These are phyloP conservation scores for Geotrichum armillariae DNA, from an alignment of 1,139 yeast species.

Conservation along the genomic window DNA sequence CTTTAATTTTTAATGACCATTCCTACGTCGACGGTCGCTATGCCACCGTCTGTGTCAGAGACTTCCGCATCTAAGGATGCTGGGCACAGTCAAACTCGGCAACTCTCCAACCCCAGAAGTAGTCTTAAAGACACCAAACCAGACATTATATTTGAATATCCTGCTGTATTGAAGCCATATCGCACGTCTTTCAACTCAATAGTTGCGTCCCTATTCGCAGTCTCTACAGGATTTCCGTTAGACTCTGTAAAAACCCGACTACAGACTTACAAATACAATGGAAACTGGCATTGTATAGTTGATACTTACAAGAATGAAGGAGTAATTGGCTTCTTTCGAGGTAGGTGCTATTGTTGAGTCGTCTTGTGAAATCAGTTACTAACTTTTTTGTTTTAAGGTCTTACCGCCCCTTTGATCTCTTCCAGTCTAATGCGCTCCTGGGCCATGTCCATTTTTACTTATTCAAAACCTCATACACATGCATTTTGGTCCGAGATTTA, in stretches of 20 bases:
- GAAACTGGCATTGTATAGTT: conserved; percentile 58
- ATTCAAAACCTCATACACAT: conserved; percentile 49
- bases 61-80: neutral
- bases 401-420: conserved; percentile 33
- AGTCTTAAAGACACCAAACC: neutral
- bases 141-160: conserved; percentile 34
- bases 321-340: conserved; percentile 69
- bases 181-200: conserved; percentile 61
- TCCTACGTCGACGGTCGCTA: neutral
- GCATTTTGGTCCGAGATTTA: conserved; percentile 29
- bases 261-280: conserved; percentile 71
- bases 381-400: conserved; percentile 16
- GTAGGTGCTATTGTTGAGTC: conserved; percentile 42
- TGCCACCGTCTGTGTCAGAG: neutral
- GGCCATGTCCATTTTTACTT: conserved; percentile 66
- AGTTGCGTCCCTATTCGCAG: conserved; percentile 61
- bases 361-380: neutral
- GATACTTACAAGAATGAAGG: conserved; percentile 66
- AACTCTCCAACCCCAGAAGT: neutral
- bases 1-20: neutral
- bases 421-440: conserved; percentile 32
- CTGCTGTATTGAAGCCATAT: conserved; percentile 53
- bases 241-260: conserved; percentile 83
- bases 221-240: conserved; percentile 77
- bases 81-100: neutral